phyloP scores from a whole-genome alignment of 2,329 filamentous ascomycete species.

The Aureobasidium sp. region DNA sequence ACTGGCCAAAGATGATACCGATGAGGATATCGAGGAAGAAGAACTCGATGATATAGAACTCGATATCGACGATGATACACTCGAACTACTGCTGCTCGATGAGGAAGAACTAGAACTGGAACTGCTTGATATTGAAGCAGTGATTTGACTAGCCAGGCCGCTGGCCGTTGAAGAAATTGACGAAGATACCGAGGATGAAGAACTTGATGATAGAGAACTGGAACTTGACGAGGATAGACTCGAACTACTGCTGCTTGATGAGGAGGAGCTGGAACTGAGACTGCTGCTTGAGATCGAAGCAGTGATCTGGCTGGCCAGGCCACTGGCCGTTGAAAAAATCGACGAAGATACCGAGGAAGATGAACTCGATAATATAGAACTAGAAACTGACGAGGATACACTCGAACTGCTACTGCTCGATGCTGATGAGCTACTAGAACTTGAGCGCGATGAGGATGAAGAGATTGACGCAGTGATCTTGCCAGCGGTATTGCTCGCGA shows the following conservation, averaged over 20 bases:
- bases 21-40: neutral
- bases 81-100: neutral
- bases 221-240: neutral
- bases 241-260: neutral
- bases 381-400: neutral
- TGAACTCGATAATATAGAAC: too few relatives aligned
- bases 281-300: neutral
- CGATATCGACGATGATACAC: neutral
- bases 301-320: neutral
- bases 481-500: neutral
- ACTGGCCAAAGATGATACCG: neutral
- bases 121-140: neutral
- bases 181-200: neutral
- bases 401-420: neutral
- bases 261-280: neutral
- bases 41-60: too few relatives aligned
- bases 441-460: neutral
- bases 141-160: neutral
- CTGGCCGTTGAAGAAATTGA: neutral
- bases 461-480: neutral
- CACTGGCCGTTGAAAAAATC: neutral
- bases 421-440: neutral
- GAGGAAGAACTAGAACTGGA: neutral
- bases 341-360: neutral
- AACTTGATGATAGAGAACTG: too few relatives aligned